Percentiles rank a stretch among this genome's conserved stretches.
Conservation (phyloP, 2,329 filamentous ascomycete genomes). For the Microcera coccophila region DNA sequence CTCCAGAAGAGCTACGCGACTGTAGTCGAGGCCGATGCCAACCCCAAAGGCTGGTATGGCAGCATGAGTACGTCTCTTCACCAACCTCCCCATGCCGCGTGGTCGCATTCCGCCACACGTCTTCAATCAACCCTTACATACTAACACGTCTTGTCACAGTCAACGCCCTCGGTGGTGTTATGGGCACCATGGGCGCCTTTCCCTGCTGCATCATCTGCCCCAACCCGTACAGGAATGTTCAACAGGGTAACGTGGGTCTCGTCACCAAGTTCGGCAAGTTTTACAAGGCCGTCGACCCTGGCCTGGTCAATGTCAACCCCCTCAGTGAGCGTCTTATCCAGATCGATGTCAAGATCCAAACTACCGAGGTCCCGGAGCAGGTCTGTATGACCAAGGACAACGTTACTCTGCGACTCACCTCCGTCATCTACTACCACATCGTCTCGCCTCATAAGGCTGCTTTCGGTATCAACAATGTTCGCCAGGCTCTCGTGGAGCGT, state of each 20-base stretch:
- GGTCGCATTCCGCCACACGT: too few species aligned
- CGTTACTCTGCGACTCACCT: constrained; percentile 87
- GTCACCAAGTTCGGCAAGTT: constrained; percentile 95
- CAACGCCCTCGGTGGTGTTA: constrained; percentile 66
- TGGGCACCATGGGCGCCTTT: constrained; percentile 79
- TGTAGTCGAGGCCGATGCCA: constrained; percentile 60
- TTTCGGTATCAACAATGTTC: constrained; percentile 92
- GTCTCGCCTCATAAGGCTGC: constrained; percentile 92
- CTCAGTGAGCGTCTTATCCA: constrained; percentile 85
- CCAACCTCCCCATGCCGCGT: too few species aligned
- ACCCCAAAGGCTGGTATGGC: constrained; percentile 83
- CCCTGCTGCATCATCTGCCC: constrained; percentile 90
- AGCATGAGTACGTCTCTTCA: constrained; percentile 62
- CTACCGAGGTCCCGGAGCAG: constrained; percentile 93
- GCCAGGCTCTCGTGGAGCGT: constrained; percentile 93
- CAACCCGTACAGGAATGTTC: constrained; percentile 91
- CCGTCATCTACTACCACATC: constrained; percentile 99
- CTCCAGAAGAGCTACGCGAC: constrained; percentile 77
- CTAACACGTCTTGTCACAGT: constrained; percentile 42
- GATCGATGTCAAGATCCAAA: constrained; percentile 99
- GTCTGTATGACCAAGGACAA: constrained; percentile 99
- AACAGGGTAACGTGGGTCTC: constrained; percentile 90
- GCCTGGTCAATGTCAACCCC: constrained; percentile 95
- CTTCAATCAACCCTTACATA: too few species aligned
- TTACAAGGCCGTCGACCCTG: constrained; percentile 92